Percentiles rank a stretch among this genome's conserved stretches.
Conservation (phyloP, 495 filamentous ascomycete genomes). For the Friedmanniomyces endolithicus region DNA sequence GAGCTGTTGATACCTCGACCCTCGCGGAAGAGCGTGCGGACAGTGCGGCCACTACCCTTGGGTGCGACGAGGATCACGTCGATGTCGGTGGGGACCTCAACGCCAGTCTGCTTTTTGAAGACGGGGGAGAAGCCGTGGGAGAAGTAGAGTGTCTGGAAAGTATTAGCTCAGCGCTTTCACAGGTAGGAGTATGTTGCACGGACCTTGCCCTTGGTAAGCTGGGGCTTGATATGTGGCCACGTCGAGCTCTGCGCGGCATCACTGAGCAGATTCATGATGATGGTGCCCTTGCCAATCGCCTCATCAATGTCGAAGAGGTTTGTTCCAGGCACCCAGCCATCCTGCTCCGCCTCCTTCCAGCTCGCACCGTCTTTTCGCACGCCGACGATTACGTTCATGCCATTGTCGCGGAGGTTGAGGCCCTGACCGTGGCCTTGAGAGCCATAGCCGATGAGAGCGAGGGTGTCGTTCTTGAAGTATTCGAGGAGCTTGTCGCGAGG, state of each 20-base stretch:
- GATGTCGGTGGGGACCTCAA: slow-evolving; percentile 86
- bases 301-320: slow-evolving; percentile 96
- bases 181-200: slow-evolving; percentile 16
- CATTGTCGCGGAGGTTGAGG: slow-evolving; percentile 97
- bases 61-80: slow-evolving; percentile 98
- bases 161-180: slow-evolving; percentile 16
- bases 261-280: slow-evolving; percentile 97
- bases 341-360: slow-evolving; percentile 92
- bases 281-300: slow-evolving; percentile 83
- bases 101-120: slow-evolving; percentile 98
- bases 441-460: slow-evolving; percentile 97
- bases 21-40: slow-evolving; percentile 93
- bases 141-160: slow-evolving; percentile 84
- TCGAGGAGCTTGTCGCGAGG: slow-evolving; percentile 92
- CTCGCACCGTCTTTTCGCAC: slow-evolving; percentile 96
- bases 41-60: slow-evolving; percentile 97
- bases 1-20: slow-evolving; percentile 99
- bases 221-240: slow-evolving; percentile 94
- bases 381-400: slow-evolving; percentile 94
- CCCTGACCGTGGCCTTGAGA: slow-evolving; percentile 98
- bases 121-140: slow-evolving; percentile 99
- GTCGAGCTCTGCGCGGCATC: slow-evolving; percentile 97
- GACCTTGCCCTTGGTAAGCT: slow-evolving; percentile 95
- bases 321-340: slow-evolving; percentile 95
- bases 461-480: slow-evolving; percentile 99